These are phyloP conservation scores for Maudiozyma humilis DNA, from an alignment of 1,139 yeast species.

Conservation along the genomic window DNA sequence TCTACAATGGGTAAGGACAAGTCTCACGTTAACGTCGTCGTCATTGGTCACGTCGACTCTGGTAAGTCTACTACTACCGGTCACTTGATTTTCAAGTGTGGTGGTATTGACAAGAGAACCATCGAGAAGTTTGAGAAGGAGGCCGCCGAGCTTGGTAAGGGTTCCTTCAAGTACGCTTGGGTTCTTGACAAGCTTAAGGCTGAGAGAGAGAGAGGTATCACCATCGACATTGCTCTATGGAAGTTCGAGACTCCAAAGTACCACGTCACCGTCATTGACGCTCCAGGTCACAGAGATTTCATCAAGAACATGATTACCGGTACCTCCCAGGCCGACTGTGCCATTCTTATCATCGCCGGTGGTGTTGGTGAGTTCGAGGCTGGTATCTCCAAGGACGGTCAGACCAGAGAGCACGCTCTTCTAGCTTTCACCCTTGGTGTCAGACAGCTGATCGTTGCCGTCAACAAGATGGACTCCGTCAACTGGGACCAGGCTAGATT, in stretches of 20 bases:
- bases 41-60: slow-evolving; percentile 45
- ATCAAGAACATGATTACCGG: slow-evolving; percentile 92
- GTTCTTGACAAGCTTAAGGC: slow-evolving; percentile 93
- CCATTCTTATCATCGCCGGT: slow-evolving; percentile 85
- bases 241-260: slow-evolving; percentile 93
- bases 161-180: slow-evolving; percentile 42
- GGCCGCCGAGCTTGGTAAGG: slow-evolving; percentile 97
- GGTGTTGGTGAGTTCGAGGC: slow-evolving; percentile 99
- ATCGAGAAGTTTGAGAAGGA: slow-evolving; percentile 98
- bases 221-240: slow-evolving; percentile 61
- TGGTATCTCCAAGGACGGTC: slow-evolving; percentile 98
- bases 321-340: slow-evolving; percentile 42
- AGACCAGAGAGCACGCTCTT: slow-evolving; percentile 96
- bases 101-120: slow-evolving; percentile 94
- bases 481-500: slow-evolving; percentile 76
- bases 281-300: slow-evolving; percentile 97
- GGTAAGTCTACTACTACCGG: slow-evolving; percentile 61
- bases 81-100: slow-evolving; percentile 94
- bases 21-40: slow-evolving; percentile 96
- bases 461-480: slow-evolving; percentile 91
- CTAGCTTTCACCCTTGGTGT: slow-evolving; percentile 98
- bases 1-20: slow-evolving; percentile 70
- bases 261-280: slow-evolving; percentile 88
- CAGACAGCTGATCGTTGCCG: slow-evolving; percentile 80
- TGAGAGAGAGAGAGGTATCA: slow-evolving; percentile 68